A percentile compares a stretch with the other conserved stretches of the same genome.
Evolutionary conservation across 2,329 filamentous ascomycete genomes (phyloP).

Genomic region (Botrytis medusae): DNA sequence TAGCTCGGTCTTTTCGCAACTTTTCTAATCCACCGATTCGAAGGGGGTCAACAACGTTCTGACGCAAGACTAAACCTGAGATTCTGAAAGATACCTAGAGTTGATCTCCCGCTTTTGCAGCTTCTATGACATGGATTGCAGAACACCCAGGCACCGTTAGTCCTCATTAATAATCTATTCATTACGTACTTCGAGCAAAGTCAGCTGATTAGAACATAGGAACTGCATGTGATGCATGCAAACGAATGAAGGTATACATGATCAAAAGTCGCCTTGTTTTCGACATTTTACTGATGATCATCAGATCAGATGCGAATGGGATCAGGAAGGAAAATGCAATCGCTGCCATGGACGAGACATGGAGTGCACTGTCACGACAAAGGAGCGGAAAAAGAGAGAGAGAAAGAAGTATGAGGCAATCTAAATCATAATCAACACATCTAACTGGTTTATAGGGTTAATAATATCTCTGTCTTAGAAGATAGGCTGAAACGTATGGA

Average conservation of each 20-base stretch:
- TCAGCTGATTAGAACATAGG: constrained; percentile 25
- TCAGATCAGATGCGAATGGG: constrained; percentile 33
- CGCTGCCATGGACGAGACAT: constrained; percentile 29
- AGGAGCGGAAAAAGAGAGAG: constrained; percentile 34
- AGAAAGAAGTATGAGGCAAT: constrained; percentile 27
- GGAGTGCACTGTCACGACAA: constrained; percentile 32
- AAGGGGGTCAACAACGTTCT: background rate
- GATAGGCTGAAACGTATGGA: constrained; percentile 34
- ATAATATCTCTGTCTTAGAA: constrained; percentile 31
- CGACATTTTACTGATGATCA: constrained; percentile 8
- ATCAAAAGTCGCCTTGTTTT: constrained; percentile 4
- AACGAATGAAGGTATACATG: constrained; percentile 33
- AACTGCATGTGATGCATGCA: constrained; percentile 35
- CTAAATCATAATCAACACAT: constrained; percentile 16
- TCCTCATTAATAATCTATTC: background rate
- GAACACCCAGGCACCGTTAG: constrained; percentile 18
- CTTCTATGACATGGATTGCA: background rate
- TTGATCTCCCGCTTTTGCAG: background rate
- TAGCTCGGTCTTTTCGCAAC: background rate
- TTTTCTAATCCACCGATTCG: background rate
- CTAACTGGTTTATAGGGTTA: constrained; percentile 18
- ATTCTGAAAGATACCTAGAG: background rate
- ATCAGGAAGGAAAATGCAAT: constrained; percentile 28
- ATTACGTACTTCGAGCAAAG: background rate
- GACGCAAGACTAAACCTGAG: background rate